Evolutionary conservation across 768 basidiomycete genomes (phyloP).

Genomic region (Xerocomus brunneocitrinus): DNA sequence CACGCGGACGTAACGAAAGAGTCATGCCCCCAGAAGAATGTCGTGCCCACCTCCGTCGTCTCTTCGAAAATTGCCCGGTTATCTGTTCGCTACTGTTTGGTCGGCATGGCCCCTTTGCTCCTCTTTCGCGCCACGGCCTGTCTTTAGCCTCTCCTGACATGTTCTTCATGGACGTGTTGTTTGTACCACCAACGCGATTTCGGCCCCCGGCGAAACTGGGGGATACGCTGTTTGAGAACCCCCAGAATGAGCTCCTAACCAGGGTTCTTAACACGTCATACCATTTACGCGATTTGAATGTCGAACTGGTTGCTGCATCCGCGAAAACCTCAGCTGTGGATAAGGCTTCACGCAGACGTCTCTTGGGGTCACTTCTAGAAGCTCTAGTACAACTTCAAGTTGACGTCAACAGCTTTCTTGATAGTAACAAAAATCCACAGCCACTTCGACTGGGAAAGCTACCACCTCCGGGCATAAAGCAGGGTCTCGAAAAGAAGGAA

Average conservation of each 20-base stretch:
- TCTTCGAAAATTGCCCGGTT: slow-evolving; percentile 79
- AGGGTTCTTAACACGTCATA: slow-evolving; percentile 79
- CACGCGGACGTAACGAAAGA: slow-evolving; percentile 82
- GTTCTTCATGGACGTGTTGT: slow-evolving; percentile 93
- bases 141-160: slow-evolving; percentile 83
- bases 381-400: slow-evolving; percentile 85
- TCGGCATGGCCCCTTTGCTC: slow-evolving; percentile 82
- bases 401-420: slow-evolving; percentile 96
- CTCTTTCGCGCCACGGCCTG: slow-evolving; percentile 53
- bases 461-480: slow-evolving; percentile 92
- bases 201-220: slow-evolving; percentile 90
- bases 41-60: slow-evolving; percentile 83
- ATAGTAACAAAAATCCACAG: slow-evolving; percentile 91
- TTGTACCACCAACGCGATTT: slow-evolving; percentile 93
- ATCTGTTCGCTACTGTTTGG: slow-evolving; percentile 89
- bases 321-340: slow-evolving; percentile 54
- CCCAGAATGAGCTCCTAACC: slow-evolving; percentile 88
- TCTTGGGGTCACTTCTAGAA: slow-evolving; percentile 71
- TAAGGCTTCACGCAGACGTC: slow-evolving; percentile 44
- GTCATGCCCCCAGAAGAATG: slow-evolving; percentile 90
- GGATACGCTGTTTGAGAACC: slow-evolving; percentile 91
- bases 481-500: slow-evolving; percentile 97
- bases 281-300: slow-evolving; percentile 71
- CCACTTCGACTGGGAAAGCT: slow-evolving; percentile 82
- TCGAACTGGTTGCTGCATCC: slow-evolving; percentile 56